Evolutionary conservation across 2,329 filamentous ascomycete species (phyloP), one percentile per base, ranked within the genome.

Genomic region (Aspergillus ruber): DNA sequence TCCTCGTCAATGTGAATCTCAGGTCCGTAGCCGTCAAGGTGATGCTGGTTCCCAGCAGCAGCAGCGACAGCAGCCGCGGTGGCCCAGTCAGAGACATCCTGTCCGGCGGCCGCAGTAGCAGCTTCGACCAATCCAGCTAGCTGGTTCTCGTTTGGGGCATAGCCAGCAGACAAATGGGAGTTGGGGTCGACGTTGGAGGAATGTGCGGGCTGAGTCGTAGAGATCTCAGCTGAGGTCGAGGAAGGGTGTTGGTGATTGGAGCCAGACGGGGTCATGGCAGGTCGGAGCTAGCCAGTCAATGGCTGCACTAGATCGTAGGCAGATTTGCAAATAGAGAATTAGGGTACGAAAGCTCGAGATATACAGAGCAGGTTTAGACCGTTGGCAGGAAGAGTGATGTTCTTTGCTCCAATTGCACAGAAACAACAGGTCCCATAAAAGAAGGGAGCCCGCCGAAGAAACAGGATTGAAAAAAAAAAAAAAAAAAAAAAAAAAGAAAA

Each of bases 61-160:
- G 59, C 75, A 61, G 50, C 73, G 67, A 52, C 76, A 69, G 72
- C 69, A 58, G 61, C 73, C 66, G 32, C 62, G 59, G 59, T 74
- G 58, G 58, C 68, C 76, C 63, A 66, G 48, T 69, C 60, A 20
- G 62, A 64, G 8, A 67, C 60, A 49, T 69, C 63, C 49, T 69
- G 63, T 15, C 63, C 65, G 32, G 71, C 71, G 27, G 71, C 70
- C 2, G 71, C 72, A 2, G 71, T 74, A 2, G 72, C 72, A 25
- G 71, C 72, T 54, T 74, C 68, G 6, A 74, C 70, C 29, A 74
- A 53, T 3, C 71, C 72, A 4, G 72, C 72, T 12, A 74, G 61
- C 45, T 74, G 72, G 43, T 69, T 70, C 43, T 73, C 70, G 35
- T 59, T 68, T 1, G 66, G 61, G 12, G 63, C 56, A 53, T 69